Evolutionary conservation across 1,284 basidiomycete species (phyloP).

Genomic region (Rhodotorula mucilaginosa): DNA sequence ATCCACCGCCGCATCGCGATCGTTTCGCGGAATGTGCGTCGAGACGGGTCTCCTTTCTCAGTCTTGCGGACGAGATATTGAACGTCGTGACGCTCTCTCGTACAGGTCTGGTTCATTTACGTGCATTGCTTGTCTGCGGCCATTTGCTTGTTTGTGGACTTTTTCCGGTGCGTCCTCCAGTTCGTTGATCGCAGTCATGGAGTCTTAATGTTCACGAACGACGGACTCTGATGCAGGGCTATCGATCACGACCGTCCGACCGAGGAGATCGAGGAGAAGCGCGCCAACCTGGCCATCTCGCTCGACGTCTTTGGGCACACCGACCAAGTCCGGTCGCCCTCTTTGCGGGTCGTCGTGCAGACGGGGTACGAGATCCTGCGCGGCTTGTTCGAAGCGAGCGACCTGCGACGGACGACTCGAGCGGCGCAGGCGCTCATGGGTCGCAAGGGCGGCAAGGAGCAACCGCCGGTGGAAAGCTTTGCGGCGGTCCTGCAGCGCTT

Average conservation of each 20-base stretch:
- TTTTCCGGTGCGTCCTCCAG: constrained; percentile 11
- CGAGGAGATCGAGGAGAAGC: constrained; percentile 23
- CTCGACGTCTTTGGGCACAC: constrained; percentile 28
- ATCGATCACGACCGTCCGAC: constrained; percentile 27
- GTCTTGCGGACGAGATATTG: neutral
- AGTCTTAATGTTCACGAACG: neutral
- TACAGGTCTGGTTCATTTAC: constrained; percentile 30
- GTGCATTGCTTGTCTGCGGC: constrained; percentile 25
- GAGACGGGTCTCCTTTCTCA: fast-evolving
- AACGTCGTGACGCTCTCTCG: neutral
- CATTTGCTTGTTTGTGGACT: constrained; percentile 29
- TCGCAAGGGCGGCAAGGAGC: neutral
- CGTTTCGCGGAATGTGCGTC: constrained; percentile 9
- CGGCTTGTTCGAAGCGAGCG: constrained; percentile 34
- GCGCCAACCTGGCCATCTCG: constrained; percentile 19
- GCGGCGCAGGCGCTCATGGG: constrained; percentile 21
- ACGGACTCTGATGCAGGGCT: neutral
- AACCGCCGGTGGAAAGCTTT: constrained; percentile 16
- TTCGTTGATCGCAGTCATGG: neutral
- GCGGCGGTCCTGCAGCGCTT: constrained; percentile 16
- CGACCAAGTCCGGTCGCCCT: constrained; percentile 14
- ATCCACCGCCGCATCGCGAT: constrained; percentile 5
- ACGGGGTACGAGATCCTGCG: constrained; percentile 28
- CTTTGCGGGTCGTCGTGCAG: constrained; percentile 21
- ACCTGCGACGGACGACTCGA: constrained; percentile 25